Base-by-base conservation (phyloP, 1,284 basidiomycete genomes). In the Fomitopsis betulina region DNA sequence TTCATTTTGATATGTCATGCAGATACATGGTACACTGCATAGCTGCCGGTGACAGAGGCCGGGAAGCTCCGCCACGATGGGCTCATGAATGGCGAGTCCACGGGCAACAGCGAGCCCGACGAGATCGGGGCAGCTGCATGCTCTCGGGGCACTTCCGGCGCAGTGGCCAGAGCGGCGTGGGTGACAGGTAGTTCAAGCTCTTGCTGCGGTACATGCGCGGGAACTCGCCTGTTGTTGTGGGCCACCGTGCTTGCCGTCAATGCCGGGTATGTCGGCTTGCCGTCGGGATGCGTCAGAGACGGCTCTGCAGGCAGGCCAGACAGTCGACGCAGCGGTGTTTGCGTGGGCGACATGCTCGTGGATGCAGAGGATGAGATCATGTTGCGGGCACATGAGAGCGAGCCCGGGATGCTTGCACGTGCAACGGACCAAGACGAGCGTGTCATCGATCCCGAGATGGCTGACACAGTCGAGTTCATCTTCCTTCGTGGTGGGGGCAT, bases 101-200 rank as follows among this genome's bases (percentile, higher is more conserved):
- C 50, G 30, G 39, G 61, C 37, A 54, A 51, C 30, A 59, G 57
- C 52, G 67, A 50, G 55, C 55, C 56, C 27, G 9, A 54, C 45
- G 63, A 67, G 9, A 75, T 63, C 1, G 70, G 61, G 68, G 66
- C 17, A 87, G 62, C 62, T 87, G 85, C 33, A 83, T 76, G 64
- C 85, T 88, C 63, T 88, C 86, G 0, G 87, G 87, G 1, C 86
- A 75, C 57, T 75, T 78, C 15, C 80, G 72, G 2, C 82, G 73
- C 1, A 72, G 73, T 0, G 81, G 78, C 0, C 80, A 76, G 2
- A 75, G 57, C 0, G 76, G 78, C 0, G 79, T 77, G 9, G 78
- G 72, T 7, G 73, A 68, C 10, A 75, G 69, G 53, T 82, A 75
- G 65, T 84, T 80, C 70, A 87, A 67, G 0, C 83, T 85, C 64